These are phyloP conservation scores for Zychaea mexicana DNA, from an alignment of 371 early-diverging fungal species.

Conservation along the genomic window DNA sequence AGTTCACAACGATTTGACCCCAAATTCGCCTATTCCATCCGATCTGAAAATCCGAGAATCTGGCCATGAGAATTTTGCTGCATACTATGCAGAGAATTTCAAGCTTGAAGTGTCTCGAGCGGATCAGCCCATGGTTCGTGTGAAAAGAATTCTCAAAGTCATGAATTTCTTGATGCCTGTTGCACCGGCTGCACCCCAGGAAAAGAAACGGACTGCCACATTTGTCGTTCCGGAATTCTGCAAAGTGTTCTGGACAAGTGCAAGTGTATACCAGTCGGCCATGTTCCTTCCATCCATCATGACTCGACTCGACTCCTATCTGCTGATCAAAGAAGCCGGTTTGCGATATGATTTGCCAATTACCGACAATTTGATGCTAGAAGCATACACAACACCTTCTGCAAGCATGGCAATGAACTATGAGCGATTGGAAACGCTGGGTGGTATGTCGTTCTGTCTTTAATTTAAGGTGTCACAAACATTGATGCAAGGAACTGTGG, in stretches of 20 bases:
- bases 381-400: conserved; percentile 78
- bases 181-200: conserved; percentile 17
- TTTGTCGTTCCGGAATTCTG: conserved; percentile 65
- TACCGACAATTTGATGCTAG: conserved; percentile 53
- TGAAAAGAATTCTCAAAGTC: conserved; percentile 38
- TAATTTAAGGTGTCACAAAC: too few species aligned
- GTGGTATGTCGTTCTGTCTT: conserved; percentile 38
- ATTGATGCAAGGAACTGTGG: too few species aligned
- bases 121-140: conserved; percentile 57
- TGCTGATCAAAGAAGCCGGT: conserved; percentile 62
- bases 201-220: conserved; percentile 29
- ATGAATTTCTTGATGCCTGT: conserved; percentile 58
- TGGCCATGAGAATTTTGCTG: conserved; percentile 47
- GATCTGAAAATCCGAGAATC: conserved; percentile 33
- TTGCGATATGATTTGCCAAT: conserved; percentile 40
- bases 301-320: conserved; percentile 66
- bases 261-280: conserved; percentile 54
- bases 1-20: conserved; percentile 45
- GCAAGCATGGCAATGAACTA: conserved; percentile 78
- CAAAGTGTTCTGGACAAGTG: conserved; percentile 47
- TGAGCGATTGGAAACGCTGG: conserved; percentile 94
- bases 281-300: conserved; percentile 70
- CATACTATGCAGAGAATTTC: conserved; percentile 51
- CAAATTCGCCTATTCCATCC: conserved; percentile 33
- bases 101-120: conserved; percentile 21